Percentiles rank a stretch among this genome's conserved stretches.
These are phyloP conservation scores for Rubroshorea leprosula DNA, from an alignment of 345 rosid genomes.

Conservation along the genomic window DNA sequence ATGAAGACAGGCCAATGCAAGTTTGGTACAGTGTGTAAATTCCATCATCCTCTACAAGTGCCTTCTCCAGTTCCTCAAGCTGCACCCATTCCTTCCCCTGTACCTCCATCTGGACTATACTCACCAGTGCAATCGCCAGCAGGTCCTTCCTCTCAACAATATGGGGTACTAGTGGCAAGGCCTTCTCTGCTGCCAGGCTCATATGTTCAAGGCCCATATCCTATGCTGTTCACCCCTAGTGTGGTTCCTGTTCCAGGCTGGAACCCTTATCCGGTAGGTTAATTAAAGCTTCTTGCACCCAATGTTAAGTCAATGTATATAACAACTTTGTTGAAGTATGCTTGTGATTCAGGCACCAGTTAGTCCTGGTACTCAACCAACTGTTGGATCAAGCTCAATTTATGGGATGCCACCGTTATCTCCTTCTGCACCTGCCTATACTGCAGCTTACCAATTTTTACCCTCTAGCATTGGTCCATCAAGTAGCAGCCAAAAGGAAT, in stretches of 20 bases:
- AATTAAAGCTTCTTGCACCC: constrained; percentile 14
- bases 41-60: constrained; percentile 69
- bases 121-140: constrained; percentile 52
- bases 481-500: constrained; percentile 52
- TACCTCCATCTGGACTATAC: constrained; percentile 40
- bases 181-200: constrained; percentile 66
- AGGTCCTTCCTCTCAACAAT: constrained; percentile 62
- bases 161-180: constrained; percentile 66
- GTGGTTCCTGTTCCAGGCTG: constrained; percentile 68
- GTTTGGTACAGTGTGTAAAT: constrained; percentile 78
- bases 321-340: constrained; percentile 4
- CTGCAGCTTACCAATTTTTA: constrained; percentile 48
- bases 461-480: constrained; percentile 46
- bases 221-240: constrained; percentile 61
- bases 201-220: constrained; percentile 64
- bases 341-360: constrained; percentile 41
- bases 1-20: constrained; percentile 88
- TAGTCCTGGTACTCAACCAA: constrained; percentile 52
- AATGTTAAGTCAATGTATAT: neutral
- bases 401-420: constrained; percentile 56
- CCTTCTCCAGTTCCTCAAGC: constrained; percentile 48
- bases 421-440: constrained; percentile 56
- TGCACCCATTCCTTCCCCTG: constrained; percentile 36
- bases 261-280: constrained; percentile 69
- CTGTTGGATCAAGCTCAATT: constrained; percentile 51